These are phyloP conservation scores for Agaricales sp. DNA, from an alignment of 1,284 basidiomycete species.

Conservation along the genomic window DNA sequence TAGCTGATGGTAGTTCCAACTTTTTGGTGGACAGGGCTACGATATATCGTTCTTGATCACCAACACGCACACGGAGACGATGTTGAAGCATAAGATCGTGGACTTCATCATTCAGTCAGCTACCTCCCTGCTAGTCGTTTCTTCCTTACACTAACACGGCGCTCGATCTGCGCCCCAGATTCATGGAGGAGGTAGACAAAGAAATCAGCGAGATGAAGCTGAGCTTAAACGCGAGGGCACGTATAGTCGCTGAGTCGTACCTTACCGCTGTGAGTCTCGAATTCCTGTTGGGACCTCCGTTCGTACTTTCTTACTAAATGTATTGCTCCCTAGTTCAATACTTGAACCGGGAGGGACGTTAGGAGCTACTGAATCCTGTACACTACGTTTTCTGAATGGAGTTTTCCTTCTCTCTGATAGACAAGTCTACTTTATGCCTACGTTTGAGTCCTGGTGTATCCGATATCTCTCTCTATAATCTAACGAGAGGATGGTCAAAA, in stretches of 20 bases:
- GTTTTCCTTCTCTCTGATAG: too few species aligned
- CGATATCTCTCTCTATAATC: too few species aligned
- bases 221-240: constrained; percentile 89
- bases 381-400: too few species aligned
- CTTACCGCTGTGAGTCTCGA: constrained; percentile 52
- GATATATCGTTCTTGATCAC: constrained; percentile 99
- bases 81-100: constrained; percentile 99
- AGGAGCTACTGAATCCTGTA: too few species aligned
- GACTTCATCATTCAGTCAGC: constrained; percentile 96
- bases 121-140: too few species aligned
- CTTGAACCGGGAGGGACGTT: too few species aligned
- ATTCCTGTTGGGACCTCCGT: too few species aligned
- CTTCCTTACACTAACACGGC: constrained; percentile 6
- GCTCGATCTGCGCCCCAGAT: constrained; percentile 34
- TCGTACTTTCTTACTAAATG: too few species aligned
- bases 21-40: constrained; percentile 57
- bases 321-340: too few species aligned
- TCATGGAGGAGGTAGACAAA: constrained; percentile 97
- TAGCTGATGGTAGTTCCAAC: neutral
- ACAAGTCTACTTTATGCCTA: too few species aligned
- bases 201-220: constrained; percentile 90
- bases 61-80: constrained; percentile 92
- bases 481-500: too few species aligned
- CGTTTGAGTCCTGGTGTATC: too few species aligned
- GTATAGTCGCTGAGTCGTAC: constrained; percentile 93